Base-by-base conservation (phyloP, 148 eudicot genomes). In the Fagopyrum esculentum region DNA sequence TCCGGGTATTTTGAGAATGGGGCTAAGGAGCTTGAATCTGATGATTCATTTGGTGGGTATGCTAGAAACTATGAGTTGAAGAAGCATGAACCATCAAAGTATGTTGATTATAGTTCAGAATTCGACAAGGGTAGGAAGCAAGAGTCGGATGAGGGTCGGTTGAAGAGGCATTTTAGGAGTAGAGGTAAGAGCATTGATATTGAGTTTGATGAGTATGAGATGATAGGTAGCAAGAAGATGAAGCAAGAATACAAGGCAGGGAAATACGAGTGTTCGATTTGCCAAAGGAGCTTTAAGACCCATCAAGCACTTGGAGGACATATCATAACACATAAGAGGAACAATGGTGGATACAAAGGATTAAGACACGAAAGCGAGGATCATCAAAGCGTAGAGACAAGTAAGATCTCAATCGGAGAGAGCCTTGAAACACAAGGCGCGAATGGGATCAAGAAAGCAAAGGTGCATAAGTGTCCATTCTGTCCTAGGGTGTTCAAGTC, bases 391-490 rank as follows among this genome's bases (percentile, higher is more conserved):
- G 43, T 60, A 13, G 68, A 59, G 40, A 19, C 40, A 0, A 56
- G 61, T 15, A 69, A 43, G 47, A 13, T 69, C 73, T 9, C n/a
- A 45, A 46, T 44, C 30, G 19, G 50, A 69, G 73, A 63, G 35
- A 22, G 26, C 26, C 26, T 22, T 22, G 26, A 22, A 22, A 22
- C 26, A 22, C 26, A 22, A 22, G 26, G 26, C 26, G 26, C 26
- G 26, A 26, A 63, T 22, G 15, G 9, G 44, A 16, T 61, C 68
- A 61, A 61, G 43, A 61, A 61, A 26, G 43, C 68, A 45, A 90
- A 85, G 82, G 90, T 82, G 73, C 93, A 91, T 54, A 88, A 84
- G 45, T 94, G 98, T 77, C 97, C 97, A 12, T 84, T 84, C 74
- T 94, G 98, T 82, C 79, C 80, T 43, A 90, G 73, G 77, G 88